phyloP scores from a whole-genome alignment of 2,329 filamentous ascomycete genomes.

The Orbilia brochopaga region DNA sequence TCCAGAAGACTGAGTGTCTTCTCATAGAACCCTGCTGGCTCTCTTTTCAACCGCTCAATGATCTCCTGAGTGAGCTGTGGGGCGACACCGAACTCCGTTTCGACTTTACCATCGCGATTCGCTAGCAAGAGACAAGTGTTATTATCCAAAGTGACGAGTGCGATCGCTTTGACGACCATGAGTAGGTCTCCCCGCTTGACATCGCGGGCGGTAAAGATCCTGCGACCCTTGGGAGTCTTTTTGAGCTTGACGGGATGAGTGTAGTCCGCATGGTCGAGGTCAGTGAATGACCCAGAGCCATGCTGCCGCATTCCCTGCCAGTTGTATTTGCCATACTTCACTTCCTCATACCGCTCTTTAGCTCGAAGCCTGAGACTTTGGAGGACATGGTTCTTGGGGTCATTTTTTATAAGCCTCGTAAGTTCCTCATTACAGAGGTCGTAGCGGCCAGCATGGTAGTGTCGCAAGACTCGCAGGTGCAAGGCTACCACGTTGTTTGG shows the following conservation, averaged over 20 bases:
- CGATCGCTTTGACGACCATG: constrained; percentile 34
- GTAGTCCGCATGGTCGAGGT: constrained; percentile 38
- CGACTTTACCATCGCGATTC: constrained; percentile 17
- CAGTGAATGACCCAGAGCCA: background rate
- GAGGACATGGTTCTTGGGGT: constrained; percentile 6
- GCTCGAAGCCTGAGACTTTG: constrained; percentile 4
- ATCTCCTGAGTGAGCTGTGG: constrained; percentile 16
- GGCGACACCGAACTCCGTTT: constrained; percentile 27
- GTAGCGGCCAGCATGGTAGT: constrained; percentile 27
- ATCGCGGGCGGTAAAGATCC: constrained; percentile 36
- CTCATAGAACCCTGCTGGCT: constrained; percentile 39
- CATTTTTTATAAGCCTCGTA: background rate
- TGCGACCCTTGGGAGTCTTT: constrained; percentile 42
- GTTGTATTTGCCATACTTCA: constrained; percentile 31
- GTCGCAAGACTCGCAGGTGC: constrained; percentile 15
- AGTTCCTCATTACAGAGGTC: constrained; percentile 22
- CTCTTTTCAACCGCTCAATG: constrained; percentile 16
- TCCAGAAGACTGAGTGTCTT: constrained; percentile 30
- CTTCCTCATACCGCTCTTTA: constrained; percentile 26
- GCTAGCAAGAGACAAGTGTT: constrained; percentile 12
- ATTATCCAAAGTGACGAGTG: constrained; percentile 16
- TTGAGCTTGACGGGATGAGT: constrained; percentile 34
- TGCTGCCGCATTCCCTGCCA: constrained; percentile 35
- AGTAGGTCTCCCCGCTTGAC: constrained; percentile 43
- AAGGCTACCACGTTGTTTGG: constrained; percentile 13